Base-by-base conservation (phyloP, 805 yeast species). In the Myxozyma neotropica region DNA sequence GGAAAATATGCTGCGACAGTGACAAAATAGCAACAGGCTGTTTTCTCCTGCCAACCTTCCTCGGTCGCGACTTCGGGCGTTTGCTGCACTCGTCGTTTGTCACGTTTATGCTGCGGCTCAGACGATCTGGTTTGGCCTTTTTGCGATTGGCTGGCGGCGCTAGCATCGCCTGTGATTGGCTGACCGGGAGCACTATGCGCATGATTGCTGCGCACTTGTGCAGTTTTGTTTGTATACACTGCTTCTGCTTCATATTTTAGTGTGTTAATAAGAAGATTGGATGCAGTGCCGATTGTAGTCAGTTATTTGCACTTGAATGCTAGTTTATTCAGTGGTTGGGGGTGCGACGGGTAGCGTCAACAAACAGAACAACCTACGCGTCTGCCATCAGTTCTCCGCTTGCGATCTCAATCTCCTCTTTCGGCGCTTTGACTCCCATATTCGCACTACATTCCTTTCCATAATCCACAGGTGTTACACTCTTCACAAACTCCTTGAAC, bases 401-500 rank as follows among this genome's bases (percentile, higher is more conserved):
- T 17, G 45, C 54, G 4, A 26, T 3, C 2, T 8, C 23, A 2
- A 42, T 6, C 44, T 55, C 27, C 42, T 33, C 50, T 12, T 1
- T 40, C 24, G 55, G 55, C 27, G 43, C 50, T 6, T 17, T 4
- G 6, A 23, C 29, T 3, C 55, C 55, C 19, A 48, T 8, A 42
- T 48, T 48, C 44, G 23, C 15, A 4, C 12, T 21, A 35, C 59
- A 55, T 36, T 55, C 59, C 8, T 27, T 43, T 2, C 29, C 23
- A 17, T 43, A 49, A 43, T 55, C 59, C 13, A 8, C 39, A 23
- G 59, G 59, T 3, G 45, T 24, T 8, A 55, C 45, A 12, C 43
- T 27, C 45, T 49, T 42, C 38, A 55, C 50, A 43, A 55, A 48
- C 44, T 48, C 47, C 40, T 31, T 55, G 21, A 55, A 55, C 38